Conservation (phyloP, 306 rosid species). For the Elaeagnus macrophylla region DNA sequence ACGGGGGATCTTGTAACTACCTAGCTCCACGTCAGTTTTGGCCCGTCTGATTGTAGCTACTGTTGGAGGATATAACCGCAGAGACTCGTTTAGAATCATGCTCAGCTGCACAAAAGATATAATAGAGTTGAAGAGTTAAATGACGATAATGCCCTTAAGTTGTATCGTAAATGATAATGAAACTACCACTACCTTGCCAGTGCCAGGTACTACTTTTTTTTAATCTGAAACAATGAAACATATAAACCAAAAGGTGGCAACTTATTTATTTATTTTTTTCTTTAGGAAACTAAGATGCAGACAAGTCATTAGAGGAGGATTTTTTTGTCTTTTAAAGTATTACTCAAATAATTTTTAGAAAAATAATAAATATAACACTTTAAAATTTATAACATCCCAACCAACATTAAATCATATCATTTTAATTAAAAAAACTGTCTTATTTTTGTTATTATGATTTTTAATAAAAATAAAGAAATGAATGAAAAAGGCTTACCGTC, state of each 20-base stretch:
- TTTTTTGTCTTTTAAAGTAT: slow-evolving; percentile 11
- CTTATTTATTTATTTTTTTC: slow-evolving; percentile 20
- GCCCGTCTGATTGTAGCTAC: slow-evolving; percentile 77
- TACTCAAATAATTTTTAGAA: too few species aligned
- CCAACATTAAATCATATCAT: too few species aligned
- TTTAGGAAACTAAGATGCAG: slow-evolving; percentile 27
- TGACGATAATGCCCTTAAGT: slow-evolving; percentile 2
- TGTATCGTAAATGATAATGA: not conserved
- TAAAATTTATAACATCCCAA: too few species aligned
- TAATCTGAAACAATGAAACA: too few species aligned
- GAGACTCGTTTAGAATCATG: slow-evolving; percentile 82
- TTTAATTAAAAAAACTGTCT: too few species aligned
- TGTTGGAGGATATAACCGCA: slow-evolving; percentile 76
- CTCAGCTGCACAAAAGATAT: slow-evolving; percentile 48
- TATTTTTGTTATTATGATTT: too few species aligned
- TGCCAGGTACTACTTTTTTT: too few species aligned
- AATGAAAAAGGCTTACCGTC: slow-evolving; percentile 41
- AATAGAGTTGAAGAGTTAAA: not conserved
- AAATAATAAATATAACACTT: too few species aligned
- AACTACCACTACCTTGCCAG: too few species aligned
- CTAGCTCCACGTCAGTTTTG: slow-evolving; percentile 58
- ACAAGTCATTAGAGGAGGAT: slow-evolving; percentile 25
- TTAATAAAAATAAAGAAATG: not conserved
- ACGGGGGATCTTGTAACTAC: slow-evolving; percentile 56
- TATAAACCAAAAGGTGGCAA: slow-evolving; percentile 29